These are phyloP conservation scores for Imleria badia DNA, from an alignment of 768 basidiomycete genomes.

Conservation along the genomic window DNA sequence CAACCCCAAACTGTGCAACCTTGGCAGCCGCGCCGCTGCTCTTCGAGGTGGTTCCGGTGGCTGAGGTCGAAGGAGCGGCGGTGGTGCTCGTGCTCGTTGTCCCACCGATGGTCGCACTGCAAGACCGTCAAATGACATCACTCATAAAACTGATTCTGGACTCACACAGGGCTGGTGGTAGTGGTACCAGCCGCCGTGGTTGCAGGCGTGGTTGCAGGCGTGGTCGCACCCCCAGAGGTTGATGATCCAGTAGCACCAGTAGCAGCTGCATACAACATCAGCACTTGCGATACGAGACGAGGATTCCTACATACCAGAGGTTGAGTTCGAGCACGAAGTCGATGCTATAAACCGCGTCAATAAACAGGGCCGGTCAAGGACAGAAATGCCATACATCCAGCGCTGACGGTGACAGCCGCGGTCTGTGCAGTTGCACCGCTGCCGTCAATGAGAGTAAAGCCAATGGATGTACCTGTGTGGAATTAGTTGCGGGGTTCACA, in stretches of 20 bases:
- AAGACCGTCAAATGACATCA: constrained; percentile 13
- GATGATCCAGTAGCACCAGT: constrained; percentile 21
- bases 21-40: constrained; percentile 42
- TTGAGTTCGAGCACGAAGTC: constrained; percentile 34
- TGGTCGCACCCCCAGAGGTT: no score
- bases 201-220: no score
- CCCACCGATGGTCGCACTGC: background rate
- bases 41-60: constrained; percentile 29
- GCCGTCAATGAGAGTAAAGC: constrained; percentile 59
- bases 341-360: constrained; percentile 30
- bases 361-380: background rate
- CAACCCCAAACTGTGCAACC: constrained; percentile 41
- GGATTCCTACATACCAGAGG: constrained; percentile 23
- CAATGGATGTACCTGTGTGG: constrained; percentile 48
- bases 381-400: constrained; percentile 46
- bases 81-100: background rate
- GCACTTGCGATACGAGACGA: constrained; percentile 8
- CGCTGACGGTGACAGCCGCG: constrained; percentile 49
- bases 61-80: constrained; percentile 17
- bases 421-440: constrained; percentile 51
- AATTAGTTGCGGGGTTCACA: background rate
- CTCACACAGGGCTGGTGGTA: constrained; percentile 19
- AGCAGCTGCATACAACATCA: constrained; percentile 20
- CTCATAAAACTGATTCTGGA: background rate
- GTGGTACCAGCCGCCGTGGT: background rate